Evolutionary conservation across 805 yeast genomes (phyloP).

Genomic region (Saccharomycopsis malanga): DNA sequence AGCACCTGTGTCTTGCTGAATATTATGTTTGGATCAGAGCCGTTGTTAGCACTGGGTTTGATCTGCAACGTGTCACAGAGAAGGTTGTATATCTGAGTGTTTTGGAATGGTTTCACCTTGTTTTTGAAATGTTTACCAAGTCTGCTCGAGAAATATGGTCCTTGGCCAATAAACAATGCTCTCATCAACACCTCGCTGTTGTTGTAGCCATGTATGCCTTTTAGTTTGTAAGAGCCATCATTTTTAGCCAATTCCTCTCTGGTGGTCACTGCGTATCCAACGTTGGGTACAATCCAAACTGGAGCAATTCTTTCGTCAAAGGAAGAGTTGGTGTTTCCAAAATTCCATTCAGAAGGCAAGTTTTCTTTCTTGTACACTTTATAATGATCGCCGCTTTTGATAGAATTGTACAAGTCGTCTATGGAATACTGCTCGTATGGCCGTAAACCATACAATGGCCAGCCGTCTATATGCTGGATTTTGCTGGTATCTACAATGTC

Average conservation of each 20-base stretch:
- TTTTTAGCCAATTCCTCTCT: conserved; percentile 36
- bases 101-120: conserved; percentile 55
- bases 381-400: conserved; percentile 40
- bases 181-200: conserved; percentile 75
- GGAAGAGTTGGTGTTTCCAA: conserved; percentile 25
- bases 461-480: conserved; percentile 65
- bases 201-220: conserved; percentile 83
- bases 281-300: conserved; percentile 74
- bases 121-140: conserved; percentile 23
- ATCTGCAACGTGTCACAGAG: conserved; percentile 57
- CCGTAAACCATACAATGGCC: conserved; percentile 79
- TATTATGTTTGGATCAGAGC: conserved; percentile 30
- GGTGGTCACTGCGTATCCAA: conserved; percentile 72
- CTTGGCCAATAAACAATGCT: conserved; percentile 70
- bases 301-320: conserved; percentile 70
- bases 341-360: conserved; percentile 35
- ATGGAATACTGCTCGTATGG: conserved; percentile 39
- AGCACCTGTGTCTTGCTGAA: conserved; percentile 29
- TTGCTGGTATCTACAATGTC: conserved; percentile 51
- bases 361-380: conserved; percentile 48
- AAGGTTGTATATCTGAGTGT: conserved; percentile 66
- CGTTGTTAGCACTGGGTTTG: conserved; percentile 53
- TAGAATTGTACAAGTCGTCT: conserved; percentile 41
- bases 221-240: conserved; percentile 46
- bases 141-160: conserved; percentile 58